Evolutionary conservation across 2,329 filamentous ascomycete genomes (phyloP).

Genomic region (Truncatella angustata): DNA sequence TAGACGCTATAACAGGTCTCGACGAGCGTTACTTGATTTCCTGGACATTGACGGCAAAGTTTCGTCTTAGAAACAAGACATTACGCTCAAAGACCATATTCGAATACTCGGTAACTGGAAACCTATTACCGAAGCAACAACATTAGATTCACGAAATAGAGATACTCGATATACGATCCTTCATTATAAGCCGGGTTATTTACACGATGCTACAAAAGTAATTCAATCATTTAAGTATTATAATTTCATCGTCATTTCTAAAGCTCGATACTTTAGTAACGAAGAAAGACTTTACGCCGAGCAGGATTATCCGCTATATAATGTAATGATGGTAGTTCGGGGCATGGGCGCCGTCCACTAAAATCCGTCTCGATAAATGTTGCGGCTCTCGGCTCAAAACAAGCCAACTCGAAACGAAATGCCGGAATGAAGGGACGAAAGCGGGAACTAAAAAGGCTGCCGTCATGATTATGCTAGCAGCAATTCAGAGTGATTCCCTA

Average conservation of each 20-base stretch:
- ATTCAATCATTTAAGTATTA: not conserved
- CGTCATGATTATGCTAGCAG: not conserved
- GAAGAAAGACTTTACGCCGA: not conserved
- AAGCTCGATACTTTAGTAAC: constrained; percentile 1
- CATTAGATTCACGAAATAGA: constrained; percentile 2
- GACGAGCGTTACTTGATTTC: not conserved
- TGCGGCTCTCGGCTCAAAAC: not conserved
- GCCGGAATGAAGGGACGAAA: not conserved
- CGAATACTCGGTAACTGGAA: not conserved
- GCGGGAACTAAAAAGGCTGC: not conserved
- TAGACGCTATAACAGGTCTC: not conserved
- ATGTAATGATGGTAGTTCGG: not conserved
- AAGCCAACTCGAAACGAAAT: not conserved
- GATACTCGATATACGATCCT: not conserved
- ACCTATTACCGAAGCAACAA: not conserved
- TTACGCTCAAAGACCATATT: not conserved
- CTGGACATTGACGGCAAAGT: constrained; percentile 1
- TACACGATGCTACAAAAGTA: not conserved
- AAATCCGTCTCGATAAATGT: not conserved
- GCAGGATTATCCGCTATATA: not conserved
- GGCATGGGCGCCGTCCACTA: not conserved
- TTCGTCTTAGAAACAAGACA: constrained; percentile 2
- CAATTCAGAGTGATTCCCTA: not conserved
- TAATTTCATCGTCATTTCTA: not conserved
- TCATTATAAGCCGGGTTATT: not conserved